Conservation (phyloP, 495 filamentous ascomycete genomes). For the Apiosordaria backusii region DNA sequence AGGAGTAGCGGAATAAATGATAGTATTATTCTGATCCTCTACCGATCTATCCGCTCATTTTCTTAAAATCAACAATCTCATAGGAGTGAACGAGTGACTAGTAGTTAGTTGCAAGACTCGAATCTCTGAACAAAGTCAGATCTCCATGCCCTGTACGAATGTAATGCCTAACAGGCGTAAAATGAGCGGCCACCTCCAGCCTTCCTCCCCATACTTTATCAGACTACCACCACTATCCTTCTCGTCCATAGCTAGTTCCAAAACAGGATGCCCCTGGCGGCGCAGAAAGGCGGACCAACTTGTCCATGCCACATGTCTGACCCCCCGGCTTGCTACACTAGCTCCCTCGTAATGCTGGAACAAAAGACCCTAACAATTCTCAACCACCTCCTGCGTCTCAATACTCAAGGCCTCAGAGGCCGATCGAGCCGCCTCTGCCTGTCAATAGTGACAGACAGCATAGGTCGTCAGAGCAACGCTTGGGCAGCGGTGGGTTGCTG, state of each 20-base stretch:
- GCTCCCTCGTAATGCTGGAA: not conserved
- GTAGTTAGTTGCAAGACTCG: constrained; percentile 4
- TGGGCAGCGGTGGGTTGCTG: not conserved
- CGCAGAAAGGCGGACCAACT: not conserved
- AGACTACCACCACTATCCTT: constrained; percentile 6
- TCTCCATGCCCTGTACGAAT: constrained; percentile 7
- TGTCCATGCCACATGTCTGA: not conserved
- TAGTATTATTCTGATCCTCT: constrained; percentile 8
- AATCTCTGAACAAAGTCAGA: not conserved
- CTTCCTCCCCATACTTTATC: not conserved
- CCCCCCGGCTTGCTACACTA: not conserved
- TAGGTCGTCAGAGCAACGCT: not conserved
- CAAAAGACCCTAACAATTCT: constrained; percentile 23
- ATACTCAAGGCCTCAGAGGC: constrained; percentile 8
- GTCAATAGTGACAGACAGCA: constrained; percentile 10
- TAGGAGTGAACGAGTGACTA: constrained; percentile 19
- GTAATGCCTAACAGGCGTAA: constrained; percentile 7
- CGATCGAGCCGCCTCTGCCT: constrained; percentile 9
- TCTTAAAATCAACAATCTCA: constrained; percentile 17
- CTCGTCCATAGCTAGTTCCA: constrained; percentile 1
- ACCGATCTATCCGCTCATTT: constrained; percentile 5
- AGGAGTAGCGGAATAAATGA: not conserved
- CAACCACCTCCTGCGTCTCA: constrained; percentile 11
- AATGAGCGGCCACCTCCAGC: constrained; percentile 11
- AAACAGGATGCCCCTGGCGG: not conserved